phyloP scores from a whole-genome alignment of 2,329 filamentous ascomycete genomes.

The Penicillium decumbens region DNA sequence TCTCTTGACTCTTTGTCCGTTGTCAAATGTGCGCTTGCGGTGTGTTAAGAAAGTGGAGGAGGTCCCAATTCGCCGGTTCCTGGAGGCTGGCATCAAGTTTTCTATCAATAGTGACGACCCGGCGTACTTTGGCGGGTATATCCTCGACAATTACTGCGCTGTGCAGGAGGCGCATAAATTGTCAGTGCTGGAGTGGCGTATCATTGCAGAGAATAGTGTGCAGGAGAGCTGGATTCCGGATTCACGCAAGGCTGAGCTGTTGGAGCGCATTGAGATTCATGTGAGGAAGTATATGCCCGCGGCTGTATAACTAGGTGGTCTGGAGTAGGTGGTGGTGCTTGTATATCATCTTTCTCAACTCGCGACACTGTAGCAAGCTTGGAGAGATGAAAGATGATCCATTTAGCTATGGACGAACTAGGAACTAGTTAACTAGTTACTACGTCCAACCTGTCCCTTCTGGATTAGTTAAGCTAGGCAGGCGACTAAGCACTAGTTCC shows the following conservation, averaged over 20 bases:
- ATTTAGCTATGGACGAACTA: too few relatives aligned
- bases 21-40: slow-evolving; percentile 65
- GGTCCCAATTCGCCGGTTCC: slow-evolving; percentile 59
- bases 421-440: too few relatives aligned
- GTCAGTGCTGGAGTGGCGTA: slow-evolving; percentile 60
- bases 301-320: slow-evolving; percentile 1
- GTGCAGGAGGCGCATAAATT: slow-evolving; percentile 68
- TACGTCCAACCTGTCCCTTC: too few relatives aligned
- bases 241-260: slow-evolving; percentile 57
- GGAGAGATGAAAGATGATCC: background rate
- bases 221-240: slow-evolving; percentile 65
- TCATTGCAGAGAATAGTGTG: slow-evolving; percentile 59
- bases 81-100: slow-evolving; percentile 62
- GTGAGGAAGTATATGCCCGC: slow-evolving; percentile 24
- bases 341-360: background rate
- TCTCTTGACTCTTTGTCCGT: slow-evolving; percentile 66
- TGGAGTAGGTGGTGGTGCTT: background rate
- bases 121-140: slow-evolving; percentile 71
- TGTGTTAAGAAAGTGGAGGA: slow-evolving; percentile 52
- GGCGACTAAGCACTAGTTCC: too few relatives aligned
- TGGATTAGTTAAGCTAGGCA: too few relatives aligned
- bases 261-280: slow-evolving; percentile 37
- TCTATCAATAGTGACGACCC: slow-evolving; percentile 72
- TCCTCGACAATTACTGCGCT: slow-evolving; percentile 69
- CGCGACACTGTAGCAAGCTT: slow-evolving; percentile 27